Evolutionary conservation across 2,329 filamentous ascomycete species (phyloP), one percentile per base, ranked within the genome.

Genomic region (Myriosclerotinia duriaeana): DNA sequence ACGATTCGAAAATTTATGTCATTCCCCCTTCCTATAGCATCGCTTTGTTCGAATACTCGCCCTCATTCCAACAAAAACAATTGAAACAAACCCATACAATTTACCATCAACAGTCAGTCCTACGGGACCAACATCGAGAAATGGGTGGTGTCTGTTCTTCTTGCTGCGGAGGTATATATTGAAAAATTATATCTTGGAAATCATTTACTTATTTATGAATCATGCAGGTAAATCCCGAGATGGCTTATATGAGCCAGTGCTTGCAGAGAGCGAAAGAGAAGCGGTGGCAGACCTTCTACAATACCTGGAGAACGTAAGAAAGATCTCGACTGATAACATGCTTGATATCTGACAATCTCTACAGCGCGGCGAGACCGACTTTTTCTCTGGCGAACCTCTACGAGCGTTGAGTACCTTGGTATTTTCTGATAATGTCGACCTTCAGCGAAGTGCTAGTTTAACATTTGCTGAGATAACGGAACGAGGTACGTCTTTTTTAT

Each of bases 401-500:
- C 90, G 91, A 79, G 94, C 95, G 55, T 82, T 99, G 66, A 97
- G 92, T 79, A 99, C 94, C 15, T 86, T 99, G 36, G 95, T 99
- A 67, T 99, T 97, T 78, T 99, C 95, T 67, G 93, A 98, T 79
- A 99, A 99, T 81, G 93, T 99, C 77, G 95, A 99, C 78, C 85
- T 99, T 64, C 95, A 99, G 81, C 87, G 95, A 72, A 98, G 95
- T 80, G 95, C 95, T 64, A 98, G 94, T 78, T 86, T 99, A 78
- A 99, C 95, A 2, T 99, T 99, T 83, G 95, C 95, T 68, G 95
- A 99, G 79, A 99, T 99, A 73, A 99, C 95, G 50, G 95, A 99
- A 80, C 83, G 94, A 92, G 94, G 95, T 97, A 84, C 74, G 83
- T 78, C 56, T 58, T 30, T 38, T 6, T 61, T 22, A 44, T 61